phyloP scores from a whole-genome alignment of 352 stramenopile species.

The Phytopythium litorale region DNA sequence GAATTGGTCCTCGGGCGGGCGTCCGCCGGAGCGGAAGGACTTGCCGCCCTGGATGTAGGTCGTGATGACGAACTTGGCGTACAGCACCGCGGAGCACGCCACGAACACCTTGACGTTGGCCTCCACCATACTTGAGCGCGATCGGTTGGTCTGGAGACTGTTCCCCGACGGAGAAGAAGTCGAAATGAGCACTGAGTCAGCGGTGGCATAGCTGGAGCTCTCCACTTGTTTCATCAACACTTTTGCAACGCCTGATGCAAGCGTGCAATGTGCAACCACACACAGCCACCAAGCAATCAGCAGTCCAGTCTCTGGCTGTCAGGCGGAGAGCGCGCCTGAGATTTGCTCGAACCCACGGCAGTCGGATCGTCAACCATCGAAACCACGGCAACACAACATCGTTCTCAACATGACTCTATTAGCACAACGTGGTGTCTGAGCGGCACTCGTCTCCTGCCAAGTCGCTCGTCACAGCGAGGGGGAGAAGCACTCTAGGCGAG shows the following conservation, averaged over 20 bases:
- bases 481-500: conserved; percentile 5
- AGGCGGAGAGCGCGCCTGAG: neutral
- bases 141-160: neutral
- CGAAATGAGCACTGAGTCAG: neutral
- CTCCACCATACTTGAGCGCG: conserved; percentile 8
- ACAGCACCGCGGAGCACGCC: conserved; percentile 29
- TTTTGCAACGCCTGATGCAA: neutral
- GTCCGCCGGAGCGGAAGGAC: conserved; percentile 28
- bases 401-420: neutral
- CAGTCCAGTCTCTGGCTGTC: neutral
- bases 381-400: neutral
- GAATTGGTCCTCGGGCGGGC: conserved; percentile 35
- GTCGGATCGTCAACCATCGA: neutral
- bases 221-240: neutral
- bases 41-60: conserved; percentile 31
- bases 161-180: neutral
- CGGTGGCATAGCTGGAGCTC: neutral
- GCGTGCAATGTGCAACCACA: neutral
- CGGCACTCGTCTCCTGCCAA: no score
- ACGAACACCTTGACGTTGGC: conserved; percentile 29
- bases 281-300: no score
- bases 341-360: neutral
- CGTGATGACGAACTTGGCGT: conserved; percentile 36
- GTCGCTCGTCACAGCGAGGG: no score
- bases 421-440: neutral